These are phyloP conservation scores for Cucurbitaria berberidis DNA, from an alignment of 2,329 filamentous ascomycete species.

Conservation along the genomic window DNA sequence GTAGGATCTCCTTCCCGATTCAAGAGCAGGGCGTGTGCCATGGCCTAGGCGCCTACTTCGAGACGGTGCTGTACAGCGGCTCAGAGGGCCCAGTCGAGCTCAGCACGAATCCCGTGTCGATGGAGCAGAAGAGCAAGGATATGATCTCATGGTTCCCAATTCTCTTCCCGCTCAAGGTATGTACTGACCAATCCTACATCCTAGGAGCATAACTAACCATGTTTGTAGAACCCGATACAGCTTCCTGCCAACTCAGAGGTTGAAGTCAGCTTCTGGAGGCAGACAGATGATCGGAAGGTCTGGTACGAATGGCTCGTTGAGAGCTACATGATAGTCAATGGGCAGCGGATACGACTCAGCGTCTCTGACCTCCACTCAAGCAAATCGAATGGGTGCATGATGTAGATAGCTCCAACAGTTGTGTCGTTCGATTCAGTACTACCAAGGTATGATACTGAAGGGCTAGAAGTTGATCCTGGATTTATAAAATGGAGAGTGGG, in stretches of 20 bases:
- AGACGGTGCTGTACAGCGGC: conserved; percentile 84
- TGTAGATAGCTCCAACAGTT: conserved; percentile 24
- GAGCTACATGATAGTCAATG: conserved; percentile 70
- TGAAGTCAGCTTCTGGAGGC: conserved; percentile 92
- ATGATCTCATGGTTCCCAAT: conserved; percentile 99
- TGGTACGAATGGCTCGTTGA: conserved; percentile 99
- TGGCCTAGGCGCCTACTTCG: conserved; percentile 92
- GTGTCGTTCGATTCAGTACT: not conserved
- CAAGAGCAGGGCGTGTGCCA: conserved; percentile 83
- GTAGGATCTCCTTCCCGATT: conserved; percentile 78
- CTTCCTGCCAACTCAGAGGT: conserved; percentile 84
- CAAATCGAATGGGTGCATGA: conserved; percentile 48
- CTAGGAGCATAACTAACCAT: conserved; percentile 6
- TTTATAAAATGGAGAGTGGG: not conserved
- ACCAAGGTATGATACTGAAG: not conserved
- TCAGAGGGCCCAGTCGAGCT: conserved; percentile 72
- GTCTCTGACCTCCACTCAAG: conserved; percentile 50
- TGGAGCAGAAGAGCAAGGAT: conserved; percentile 89
- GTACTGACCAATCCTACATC: conserved; percentile 26
- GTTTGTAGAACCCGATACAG: conserved; percentile 76
- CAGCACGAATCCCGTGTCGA: conserved; percentile 89
- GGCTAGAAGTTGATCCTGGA: not conserved
- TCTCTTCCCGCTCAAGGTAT: conserved; percentile 92
- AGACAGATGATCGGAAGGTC: conserved; percentile 92
- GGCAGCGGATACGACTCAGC: conserved; percentile 69